Conservation (phyloP, 108 stramenopile genomes). For the Cyclotella baltica region DNA sequence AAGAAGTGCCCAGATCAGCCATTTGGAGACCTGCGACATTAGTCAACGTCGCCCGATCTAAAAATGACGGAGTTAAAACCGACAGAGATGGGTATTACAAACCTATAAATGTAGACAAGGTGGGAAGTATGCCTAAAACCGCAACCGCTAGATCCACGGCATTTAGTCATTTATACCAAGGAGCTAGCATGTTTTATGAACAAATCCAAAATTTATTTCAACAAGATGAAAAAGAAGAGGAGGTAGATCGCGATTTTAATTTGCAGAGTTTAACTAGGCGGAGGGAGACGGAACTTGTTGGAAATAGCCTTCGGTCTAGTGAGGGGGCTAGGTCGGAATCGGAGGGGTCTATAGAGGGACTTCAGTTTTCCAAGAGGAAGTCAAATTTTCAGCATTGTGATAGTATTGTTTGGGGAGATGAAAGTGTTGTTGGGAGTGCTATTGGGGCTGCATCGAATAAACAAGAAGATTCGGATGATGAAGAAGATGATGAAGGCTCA, state of each 20-base stretch:
- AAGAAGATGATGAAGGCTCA: no score
- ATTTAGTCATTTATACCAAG: slow-evolving; percentile 1
- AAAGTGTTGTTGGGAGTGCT: slow-evolving; percentile 19
- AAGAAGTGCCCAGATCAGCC: slow-evolving; percentile 18
- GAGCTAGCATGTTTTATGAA: slow-evolving; percentile 8
- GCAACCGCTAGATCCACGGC: neutral
- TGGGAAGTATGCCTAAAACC: neutral
- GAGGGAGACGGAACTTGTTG: neutral
- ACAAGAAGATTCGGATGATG: no score
- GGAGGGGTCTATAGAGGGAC: neutral
- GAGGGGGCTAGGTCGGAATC: neutral
- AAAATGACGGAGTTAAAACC: slow-evolving; percentile 26
- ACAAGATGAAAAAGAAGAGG: neutral
- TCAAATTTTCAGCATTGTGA: slow-evolving; percentile 1
- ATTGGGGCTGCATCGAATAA: no score
- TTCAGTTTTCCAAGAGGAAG: slow-evolving; percentile 15
- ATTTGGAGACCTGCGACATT: slow-evolving; percentile 45
- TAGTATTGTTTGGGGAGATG: slow-evolving; percentile 49
- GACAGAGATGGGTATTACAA: slow-evolving; percentile 45
- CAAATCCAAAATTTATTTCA: slow-evolving; percentile 4
- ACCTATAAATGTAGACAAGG: neutral
- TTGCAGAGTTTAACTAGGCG: slow-evolving; percentile 3
- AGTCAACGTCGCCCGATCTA: slow-evolving; percentile 29
- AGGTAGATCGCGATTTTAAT: slow-evolving; percentile 26
- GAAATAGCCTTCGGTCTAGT: neutral